phyloP scores from a whole-genome alignment of 768 basidiomycete genomes.

The Mycena sanguinolenta region DNA sequence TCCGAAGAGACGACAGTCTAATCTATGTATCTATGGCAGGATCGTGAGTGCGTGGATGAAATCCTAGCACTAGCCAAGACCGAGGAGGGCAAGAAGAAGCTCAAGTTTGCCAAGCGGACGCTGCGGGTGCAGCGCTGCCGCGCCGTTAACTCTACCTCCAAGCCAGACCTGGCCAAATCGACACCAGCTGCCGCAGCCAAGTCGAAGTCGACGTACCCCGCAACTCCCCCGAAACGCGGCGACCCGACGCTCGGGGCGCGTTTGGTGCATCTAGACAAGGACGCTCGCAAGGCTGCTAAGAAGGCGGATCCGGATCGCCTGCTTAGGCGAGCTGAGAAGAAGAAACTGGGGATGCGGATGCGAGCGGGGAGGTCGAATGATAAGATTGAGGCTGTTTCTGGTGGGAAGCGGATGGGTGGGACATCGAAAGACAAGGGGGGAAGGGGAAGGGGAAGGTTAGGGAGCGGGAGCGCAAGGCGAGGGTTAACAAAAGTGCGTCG shows the following conservation, averaged over 20 bases:
- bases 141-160: slow-evolving; percentile 61
- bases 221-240: slow-evolving; percentile 70
- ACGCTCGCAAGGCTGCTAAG: slow-evolving; percentile 89
- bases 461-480: slow-evolving; percentile 61
- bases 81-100: slow-evolving; percentile 53
- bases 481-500: slow-evolving; percentile 42
- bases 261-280: slow-evolving; percentile 83
- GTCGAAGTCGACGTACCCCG: slow-evolving; percentile 36
- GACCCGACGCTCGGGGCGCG: slow-evolving; percentile 86
- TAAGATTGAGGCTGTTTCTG: slow-evolving; percentile 33
- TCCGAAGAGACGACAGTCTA: slow-evolving; percentile 13
- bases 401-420: slow-evolving; percentile 29
- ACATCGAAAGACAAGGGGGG: slow-evolving; percentile 40
- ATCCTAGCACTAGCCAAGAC: slow-evolving; percentile 82
- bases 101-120: slow-evolving; percentile 94
- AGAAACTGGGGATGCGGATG: slow-evolving; percentile 77
- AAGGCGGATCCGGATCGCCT: slow-evolving; percentile 83
- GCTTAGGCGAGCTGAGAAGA: slow-evolving; percentile 90
- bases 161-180: slow-evolving; percentile 27
- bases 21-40: slow-evolving; percentile 60
- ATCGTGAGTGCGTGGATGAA: slow-evolving; percentile 93
- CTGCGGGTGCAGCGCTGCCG: slow-evolving; percentile 94
- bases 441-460: slow-evolving; percentile 55
- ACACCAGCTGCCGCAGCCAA: slow-evolving; percentile 34
- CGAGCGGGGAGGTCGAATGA: slow-evolving; percentile 4